Conservation (phyloP, 2,329 filamentous ascomycete species). For the Pseudogymnoascus sp. region DNA sequence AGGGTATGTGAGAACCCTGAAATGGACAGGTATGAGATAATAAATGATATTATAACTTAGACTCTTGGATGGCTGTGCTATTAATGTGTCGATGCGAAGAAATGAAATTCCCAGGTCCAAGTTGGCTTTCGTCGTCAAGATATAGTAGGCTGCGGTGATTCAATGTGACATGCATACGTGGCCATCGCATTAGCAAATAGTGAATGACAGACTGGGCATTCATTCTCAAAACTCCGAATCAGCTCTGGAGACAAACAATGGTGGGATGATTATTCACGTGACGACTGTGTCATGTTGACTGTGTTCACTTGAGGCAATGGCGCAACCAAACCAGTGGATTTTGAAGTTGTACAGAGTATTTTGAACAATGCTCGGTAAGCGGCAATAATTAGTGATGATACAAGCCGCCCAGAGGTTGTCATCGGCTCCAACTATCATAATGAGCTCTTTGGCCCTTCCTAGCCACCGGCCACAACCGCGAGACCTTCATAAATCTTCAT, state of each 20-base stretch:
- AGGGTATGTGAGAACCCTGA: background rate
- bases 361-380: slow-evolving; percentile 3
- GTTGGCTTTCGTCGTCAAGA: background rate
- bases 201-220: background rate
- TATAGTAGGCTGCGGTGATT: slow-evolving; percentile 2
- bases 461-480: slow-evolving; percentile 68
- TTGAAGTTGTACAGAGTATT: background rate
- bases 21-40: background rate
- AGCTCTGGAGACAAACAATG: background rate
- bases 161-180: slow-evolving; percentile 5
- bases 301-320: background rate
- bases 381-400: slow-evolving; percentile 8
- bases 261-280: slow-evolving; percentile 1
- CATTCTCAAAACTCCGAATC: background rate
- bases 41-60: slow-evolving; percentile 1
- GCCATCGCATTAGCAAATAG: background rate
- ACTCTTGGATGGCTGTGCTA: background rate
- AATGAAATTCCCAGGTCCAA: background rate
- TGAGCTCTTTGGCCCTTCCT: background rate
- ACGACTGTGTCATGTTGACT: background rate
- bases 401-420: background rate
- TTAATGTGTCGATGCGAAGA: background rate
- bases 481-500: slow-evolving; percentile 88
- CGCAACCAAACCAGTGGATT: background rate
- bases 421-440: background rate